Evolutionary conservation across 1,284 basidiomycete genomes (phyloP).

Genomic region (Coniferiporia weirii): DNA sequence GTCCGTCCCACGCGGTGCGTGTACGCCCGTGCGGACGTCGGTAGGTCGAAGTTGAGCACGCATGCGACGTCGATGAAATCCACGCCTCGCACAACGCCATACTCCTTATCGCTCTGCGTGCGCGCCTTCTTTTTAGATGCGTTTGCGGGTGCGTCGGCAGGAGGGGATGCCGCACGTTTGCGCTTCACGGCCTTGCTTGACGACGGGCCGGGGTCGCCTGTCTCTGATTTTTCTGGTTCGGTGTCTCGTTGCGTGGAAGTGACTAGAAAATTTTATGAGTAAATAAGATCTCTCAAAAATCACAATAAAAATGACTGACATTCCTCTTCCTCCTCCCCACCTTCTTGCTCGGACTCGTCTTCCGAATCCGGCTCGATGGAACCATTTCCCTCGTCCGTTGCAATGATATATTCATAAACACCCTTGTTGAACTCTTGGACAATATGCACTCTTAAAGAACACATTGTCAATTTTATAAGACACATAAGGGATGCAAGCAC

Average conservation of each 20-base stretch:
- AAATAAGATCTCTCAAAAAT: background rate
- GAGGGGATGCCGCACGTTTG: slow-evolving; percentile 25
- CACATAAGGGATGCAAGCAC: background rate
- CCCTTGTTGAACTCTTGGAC: slow-evolving; percentile 99
- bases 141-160: slow-evolving; percentile 29
- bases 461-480: background rate
- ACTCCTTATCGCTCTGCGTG: slow-evolving; percentile 61
- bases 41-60: slow-evolving; percentile 98
- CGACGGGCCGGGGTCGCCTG: slow-evolving; percentile 21
- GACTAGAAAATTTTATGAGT: slow-evolving; percentile 32
- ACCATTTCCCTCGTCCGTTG: slow-evolving; percentile 83
- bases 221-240: slow-evolving; percentile 15
- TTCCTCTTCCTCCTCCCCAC: slow-evolving; percentile 24
- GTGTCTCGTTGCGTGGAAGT: slow-evolving; percentile 50
- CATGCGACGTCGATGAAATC: slow-evolving; percentile 98
- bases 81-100: slow-evolving; percentile 93
- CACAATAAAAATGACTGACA: slow-evolving; percentile 32
- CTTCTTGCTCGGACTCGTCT: slow-evolving; percentile 37
- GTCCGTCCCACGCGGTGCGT: slow-evolving; percentile 96
- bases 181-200: slow-evolving; percentile 27
- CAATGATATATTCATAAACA: slow-evolving; percentile 98
- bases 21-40: slow-evolving; percentile 84
- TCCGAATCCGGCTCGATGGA: slow-evolving; percentile 49
- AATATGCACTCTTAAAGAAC: slow-evolving; percentile 74
- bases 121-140: slow-evolving; percentile 28